These are phyloP conservation scores for Macrocybe gigantea DNA, from an alignment of 768 basidiomycete species.

Conservation along the genomic window DNA sequence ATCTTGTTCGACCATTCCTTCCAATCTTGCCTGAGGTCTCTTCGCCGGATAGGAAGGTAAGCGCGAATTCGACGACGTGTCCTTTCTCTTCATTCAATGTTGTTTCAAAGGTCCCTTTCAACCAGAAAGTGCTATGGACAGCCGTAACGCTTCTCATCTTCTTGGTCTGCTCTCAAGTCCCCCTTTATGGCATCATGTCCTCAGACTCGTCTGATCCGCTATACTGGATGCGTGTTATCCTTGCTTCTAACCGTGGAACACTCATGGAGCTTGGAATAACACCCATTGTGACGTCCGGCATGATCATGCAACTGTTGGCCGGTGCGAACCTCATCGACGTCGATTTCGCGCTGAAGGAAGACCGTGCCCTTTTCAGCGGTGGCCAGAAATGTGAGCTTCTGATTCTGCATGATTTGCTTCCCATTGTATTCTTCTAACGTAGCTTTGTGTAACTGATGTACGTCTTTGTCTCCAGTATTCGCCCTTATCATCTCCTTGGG, in stretches of 20 bases:
- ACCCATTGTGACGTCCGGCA: constrained; percentile 95
- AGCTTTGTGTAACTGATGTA: background rate
- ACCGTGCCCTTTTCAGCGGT: constrained; percentile 89
- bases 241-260: constrained; percentile 96
- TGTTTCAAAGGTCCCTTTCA: constrained; percentile 79
- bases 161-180: constrained; percentile 98
- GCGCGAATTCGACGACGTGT: constrained; percentile 8
- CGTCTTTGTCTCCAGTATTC: constrained; percentile 57
- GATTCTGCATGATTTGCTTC: background rate
- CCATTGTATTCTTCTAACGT: background rate
- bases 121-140: constrained; percentile 98
- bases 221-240: constrained; percentile 99
- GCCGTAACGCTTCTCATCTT: constrained; percentile 99
- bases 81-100: constrained; percentile 5
- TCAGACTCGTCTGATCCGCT: constrained; percentile 98
- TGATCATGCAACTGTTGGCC: constrained; percentile 99
- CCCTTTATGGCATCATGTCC: constrained; percentile 98
- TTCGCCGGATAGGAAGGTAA: constrained; percentile 94
- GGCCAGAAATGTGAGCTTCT: constrained; percentile 86
- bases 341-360: constrained; percentile 96
- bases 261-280: constrained; percentile 99
- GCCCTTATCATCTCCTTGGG: constrained; percentile 95
- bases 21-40: constrained; percentile 96
- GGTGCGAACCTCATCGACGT: constrained; percentile 98
- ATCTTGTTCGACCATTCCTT: constrained; percentile 97